These are phyloP conservation scores for Helotiales sp. DNA, from an alignment of 2,329 filamentous ascomycete species.

Conservation along the genomic window DNA sequence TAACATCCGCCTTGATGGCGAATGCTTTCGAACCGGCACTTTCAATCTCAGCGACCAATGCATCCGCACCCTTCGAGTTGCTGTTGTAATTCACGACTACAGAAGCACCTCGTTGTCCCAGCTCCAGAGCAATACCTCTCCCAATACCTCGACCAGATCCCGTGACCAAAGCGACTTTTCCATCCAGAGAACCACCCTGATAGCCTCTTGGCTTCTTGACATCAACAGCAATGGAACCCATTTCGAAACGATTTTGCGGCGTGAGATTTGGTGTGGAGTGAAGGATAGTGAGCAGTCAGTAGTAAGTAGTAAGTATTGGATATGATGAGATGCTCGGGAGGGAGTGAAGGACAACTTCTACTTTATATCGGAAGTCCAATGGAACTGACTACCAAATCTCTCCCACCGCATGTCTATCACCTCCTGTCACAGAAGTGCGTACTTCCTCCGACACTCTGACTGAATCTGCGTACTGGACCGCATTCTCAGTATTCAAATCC, in stretches of 20 bases:
- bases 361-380: background rate
- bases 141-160: slow-evolving; percentile 81
- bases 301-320: background rate
- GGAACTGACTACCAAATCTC: background rate
- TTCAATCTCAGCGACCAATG: slow-evolving; percentile 53
- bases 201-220: background rate
- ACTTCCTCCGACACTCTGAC: background rate
- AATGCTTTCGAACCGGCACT: slow-evolving; percentile 51
- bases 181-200: slow-evolving; percentile 14
- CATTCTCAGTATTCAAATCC: slow-evolving; percentile 1
- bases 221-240: slow-evolving; percentile 4
- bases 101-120: slow-evolving; percentile 41
- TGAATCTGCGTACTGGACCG: background rate
- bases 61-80: slow-evolving; percentile 55
- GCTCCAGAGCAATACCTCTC: slow-evolving; percentile 42
- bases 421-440: slow-evolving; percentile 1
- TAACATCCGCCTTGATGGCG: slow-evolving; percentile 60
- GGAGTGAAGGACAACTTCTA: background rate
- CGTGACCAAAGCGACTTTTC: slow-evolving; percentile 79
- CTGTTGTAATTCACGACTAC: slow-evolving; percentile 62
- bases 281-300: background rate
- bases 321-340: background rate
- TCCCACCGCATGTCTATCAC: background rate
- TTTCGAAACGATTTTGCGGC: background rate
- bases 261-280: background rate